Percentiles rank a stretch among this genome's conserved stretches.
These are phyloP conservation scores for Gymnopilus dilepis DNA, from an alignment of 768 basidiomycete species.

Conservation along the genomic window DNA sequence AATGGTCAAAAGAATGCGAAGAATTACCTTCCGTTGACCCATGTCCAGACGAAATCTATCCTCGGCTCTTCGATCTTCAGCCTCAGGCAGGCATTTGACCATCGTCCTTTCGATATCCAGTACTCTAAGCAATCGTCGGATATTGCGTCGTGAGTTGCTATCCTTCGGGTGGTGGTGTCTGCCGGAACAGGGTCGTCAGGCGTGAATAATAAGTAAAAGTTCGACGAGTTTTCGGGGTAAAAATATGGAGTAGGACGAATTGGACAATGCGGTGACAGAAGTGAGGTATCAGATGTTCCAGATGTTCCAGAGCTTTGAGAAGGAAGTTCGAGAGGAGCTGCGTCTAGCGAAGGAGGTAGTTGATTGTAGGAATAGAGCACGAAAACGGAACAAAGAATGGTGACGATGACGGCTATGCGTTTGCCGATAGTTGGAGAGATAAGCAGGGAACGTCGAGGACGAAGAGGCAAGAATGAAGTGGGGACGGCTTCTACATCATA, in stretches of 20 bases:
- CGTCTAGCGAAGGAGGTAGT: background rate
- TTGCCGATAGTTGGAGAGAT: background rate
- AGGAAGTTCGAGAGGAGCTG: background rate
- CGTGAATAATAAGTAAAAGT: background rate
- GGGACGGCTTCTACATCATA: background rate
- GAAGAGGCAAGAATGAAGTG: background rate
- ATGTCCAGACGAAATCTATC: constrained; percentile 8
- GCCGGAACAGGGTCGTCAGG: background rate
- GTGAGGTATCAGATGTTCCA: background rate
- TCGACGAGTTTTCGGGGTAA: constrained; percentile 3
- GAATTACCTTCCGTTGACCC: constrained; percentile 8
- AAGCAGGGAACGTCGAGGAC: background rate
- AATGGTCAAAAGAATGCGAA: background rate
- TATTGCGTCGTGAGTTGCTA: background rate
- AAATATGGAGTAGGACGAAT: constrained; percentile 5
- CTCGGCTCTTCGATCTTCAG: constrained; percentile 5
- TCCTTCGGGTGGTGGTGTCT: background rate
- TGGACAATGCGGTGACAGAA: background rate
- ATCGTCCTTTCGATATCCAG: background rate
- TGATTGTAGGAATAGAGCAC: background rate
- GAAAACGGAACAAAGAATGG: background rate
- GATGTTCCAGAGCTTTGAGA: background rate
- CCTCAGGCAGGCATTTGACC: background rate
- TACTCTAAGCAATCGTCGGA: constrained; percentile 1
- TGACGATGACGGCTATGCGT: background rate